Base-by-base conservation (phyloP, 2,329 filamentous ascomycete genomes). In the Neonectria sp. region DNA sequence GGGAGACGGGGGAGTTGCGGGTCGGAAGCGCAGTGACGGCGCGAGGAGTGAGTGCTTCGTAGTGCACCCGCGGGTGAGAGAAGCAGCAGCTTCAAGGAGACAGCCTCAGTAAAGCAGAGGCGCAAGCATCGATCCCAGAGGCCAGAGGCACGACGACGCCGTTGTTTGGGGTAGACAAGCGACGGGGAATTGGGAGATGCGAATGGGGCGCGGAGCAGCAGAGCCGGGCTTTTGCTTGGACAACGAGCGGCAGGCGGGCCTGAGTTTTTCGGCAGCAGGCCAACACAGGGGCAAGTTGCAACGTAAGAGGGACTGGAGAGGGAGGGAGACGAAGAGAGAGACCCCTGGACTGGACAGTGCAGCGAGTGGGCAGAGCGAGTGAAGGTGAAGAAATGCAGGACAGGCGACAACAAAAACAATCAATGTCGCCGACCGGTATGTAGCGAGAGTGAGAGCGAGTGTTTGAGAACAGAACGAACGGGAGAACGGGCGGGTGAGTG, bases 121-220 rank as follows among this genome's bases (percentile, higher is more conserved):
- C 21, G 46, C n/a, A 59, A 65, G 67, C 72, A 75, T 75, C 64
- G 58, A 73, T 59, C 56, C 52, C 68, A 67, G 58, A 63, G 35
- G 55, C 63, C 59, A 69, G 29, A 61, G 64, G 68, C 62, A 60
- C 63, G 71, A 60, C 63, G 71, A 61, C 69, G 68, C 70, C 68
- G 69, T 63, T 71, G 72, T 76, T 73, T 76, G 68, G 56, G 63
- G 49, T 76, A 73, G 70, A 76, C 67, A 68, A 68, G 64, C 60
- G 63, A 64, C 64, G 68, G 70, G 24, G 33, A 59, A 63, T 68
- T 33, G 61, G 24, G 55, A 59, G 60, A 66, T 60, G 63, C 31
- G 67, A 35, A 63, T 64, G 67, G 65, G 69, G 60, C 73, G 73
- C 71, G 68, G 68, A 75, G 68, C 70, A 65, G 62, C 58, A 43